phyloP scores from a whole-genome alignment of 2,329 filamentous ascomycete genomes.

The Thermoascus crustaceus region DNA sequence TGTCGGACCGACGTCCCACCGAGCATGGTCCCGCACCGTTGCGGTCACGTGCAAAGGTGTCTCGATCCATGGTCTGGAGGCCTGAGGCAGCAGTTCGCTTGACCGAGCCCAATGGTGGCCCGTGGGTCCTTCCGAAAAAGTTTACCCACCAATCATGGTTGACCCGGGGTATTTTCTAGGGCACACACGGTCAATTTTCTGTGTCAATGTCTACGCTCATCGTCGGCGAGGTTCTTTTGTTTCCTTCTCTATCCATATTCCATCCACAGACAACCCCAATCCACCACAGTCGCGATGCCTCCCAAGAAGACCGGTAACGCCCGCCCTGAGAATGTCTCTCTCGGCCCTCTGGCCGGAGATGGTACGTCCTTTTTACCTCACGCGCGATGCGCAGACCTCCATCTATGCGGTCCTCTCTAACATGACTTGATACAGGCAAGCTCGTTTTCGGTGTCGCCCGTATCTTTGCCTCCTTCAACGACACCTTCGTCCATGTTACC shows the following conservation, averaged over 20 bases:
- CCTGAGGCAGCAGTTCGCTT: conserved; percentile 24
- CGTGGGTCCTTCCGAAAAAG: not conserved
- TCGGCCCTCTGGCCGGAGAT: conserved; percentile 94
- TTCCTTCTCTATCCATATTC: conserved; percentile 29
- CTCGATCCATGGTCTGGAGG: not conserved
- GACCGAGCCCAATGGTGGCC: conserved; percentile 8
- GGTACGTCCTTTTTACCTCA: conserved; percentile 48
- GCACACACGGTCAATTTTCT: conserved; percentile 31
- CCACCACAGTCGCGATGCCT: conserved; percentile 62
- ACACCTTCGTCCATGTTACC: conserved; percentile 96
- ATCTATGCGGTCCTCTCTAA: conserved; percentile 2
- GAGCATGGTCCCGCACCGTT: no score
- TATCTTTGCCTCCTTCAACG: conserved; percentile 94
- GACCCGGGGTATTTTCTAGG: conserved; percentile 19
- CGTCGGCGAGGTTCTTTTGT: conserved; percentile 15
- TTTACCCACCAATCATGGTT: conserved; percentile 22
- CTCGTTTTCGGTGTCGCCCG: conserved; percentile 96
- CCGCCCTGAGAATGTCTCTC: conserved; percentile 92
- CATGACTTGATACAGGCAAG: conserved; percentile 56
- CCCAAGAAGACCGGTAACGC: conserved; percentile 76
- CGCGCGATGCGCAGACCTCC: conserved; percentile 5
- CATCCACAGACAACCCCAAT: conserved; percentile 35
- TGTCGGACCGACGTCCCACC: conserved; percentile 20
- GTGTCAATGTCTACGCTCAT: conserved; percentile 12
- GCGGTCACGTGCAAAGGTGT: no score